Base-by-base conservation (phyloP, 495 filamentous ascomycete genomes). In the Cudoniella acicularis region DNA sequence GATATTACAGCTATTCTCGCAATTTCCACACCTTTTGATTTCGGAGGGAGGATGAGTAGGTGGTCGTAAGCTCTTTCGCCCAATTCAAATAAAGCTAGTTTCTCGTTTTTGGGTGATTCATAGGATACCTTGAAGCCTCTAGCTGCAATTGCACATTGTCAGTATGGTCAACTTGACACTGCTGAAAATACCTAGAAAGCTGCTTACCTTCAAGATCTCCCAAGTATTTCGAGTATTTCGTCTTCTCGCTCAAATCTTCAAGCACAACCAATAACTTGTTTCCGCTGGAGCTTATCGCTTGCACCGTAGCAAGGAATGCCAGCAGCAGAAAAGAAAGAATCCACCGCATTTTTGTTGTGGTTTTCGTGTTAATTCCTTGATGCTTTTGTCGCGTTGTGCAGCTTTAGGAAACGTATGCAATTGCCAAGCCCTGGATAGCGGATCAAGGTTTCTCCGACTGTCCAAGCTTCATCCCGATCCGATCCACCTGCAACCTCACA, bases 31-130 rank as follows among this genome's bases (percentile, higher is more conserved):
- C 90, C 92, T 80, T 97, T 98, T 2, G 89, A 84, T 73, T 89
- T 93, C 17, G 87, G 80, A 22, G 94, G 94, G 26, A 98, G 83
- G 59, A 98, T 79, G 52, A 98, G 71, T 52, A 96, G 73, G 68
- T 98, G 93, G 76, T 97, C 94, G 72, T 92, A 96, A 60, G 83
- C 81, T 70, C 85, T 85, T 73, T 93, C 91, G 70, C 94, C 95
- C 61, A 90, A 85, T 67, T 84, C 75, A 79, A 98, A 96, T 60
- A 98, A 79, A 48, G 86, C 80, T 64, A 98, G 79, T 62, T 81
- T 77, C 42, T 94, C 85, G 72, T 81, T 87, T 76, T 96, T 97
- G 53, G 93, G 92, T 1, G 91, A 90, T 74, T 92, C 85, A 72
- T 91, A 89, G 23, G 82, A 75, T 54, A 95, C 62, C 60, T 88